A percentile compares a stretch with the other conserved stretches of the same genome.
Evolutionary conservation across 148 eudicot species (phyloP).

Genomic region (Chenopodium berlandieri): DNA sequence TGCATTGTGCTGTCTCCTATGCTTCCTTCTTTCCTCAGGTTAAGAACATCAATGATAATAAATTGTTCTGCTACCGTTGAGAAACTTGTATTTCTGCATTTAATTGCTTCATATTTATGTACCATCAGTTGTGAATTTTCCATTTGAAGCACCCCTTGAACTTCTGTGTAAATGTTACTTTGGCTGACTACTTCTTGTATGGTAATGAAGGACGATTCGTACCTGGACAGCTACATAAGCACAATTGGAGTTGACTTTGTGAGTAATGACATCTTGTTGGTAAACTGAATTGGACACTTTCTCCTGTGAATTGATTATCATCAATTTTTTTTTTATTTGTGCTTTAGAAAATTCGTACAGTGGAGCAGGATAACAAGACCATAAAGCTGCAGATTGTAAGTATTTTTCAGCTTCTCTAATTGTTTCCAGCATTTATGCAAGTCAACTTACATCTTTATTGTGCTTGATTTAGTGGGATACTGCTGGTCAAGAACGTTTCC

Average conservation of each 20-base stretch:
- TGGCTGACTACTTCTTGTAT: background rate
- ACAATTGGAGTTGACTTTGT: conserved; percentile 66
- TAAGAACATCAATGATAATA: background rate
- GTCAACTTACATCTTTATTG: background rate
- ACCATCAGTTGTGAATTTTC: background rate
- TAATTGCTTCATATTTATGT: background rate
- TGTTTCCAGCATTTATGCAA: background rate
- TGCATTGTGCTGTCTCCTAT: background rate
- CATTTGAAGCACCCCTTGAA: background rate
- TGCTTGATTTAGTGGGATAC: conserved; percentile 40
- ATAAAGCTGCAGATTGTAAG: conserved; percentile 49
- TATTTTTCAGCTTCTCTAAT: background rate
- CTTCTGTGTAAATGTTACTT: background rate
- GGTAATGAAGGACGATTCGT: conserved; percentile 49
- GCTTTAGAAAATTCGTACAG: conserved; percentile 52
- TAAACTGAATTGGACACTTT: background rate
- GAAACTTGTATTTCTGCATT: background rate
- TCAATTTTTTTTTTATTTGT: background rate
- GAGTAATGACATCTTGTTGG: conserved; percentile 20
- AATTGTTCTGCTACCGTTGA: background rate
- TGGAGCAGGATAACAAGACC: conserved; percentile 51
- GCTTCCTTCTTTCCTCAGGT: background rate
- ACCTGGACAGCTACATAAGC: conserved; percentile 57
- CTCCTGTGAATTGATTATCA: background rate
- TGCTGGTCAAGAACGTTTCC: conserved; percentile 49